Conservation (phyloP, 345 rosid species). For the Euphorbia tirucalli region DNA sequence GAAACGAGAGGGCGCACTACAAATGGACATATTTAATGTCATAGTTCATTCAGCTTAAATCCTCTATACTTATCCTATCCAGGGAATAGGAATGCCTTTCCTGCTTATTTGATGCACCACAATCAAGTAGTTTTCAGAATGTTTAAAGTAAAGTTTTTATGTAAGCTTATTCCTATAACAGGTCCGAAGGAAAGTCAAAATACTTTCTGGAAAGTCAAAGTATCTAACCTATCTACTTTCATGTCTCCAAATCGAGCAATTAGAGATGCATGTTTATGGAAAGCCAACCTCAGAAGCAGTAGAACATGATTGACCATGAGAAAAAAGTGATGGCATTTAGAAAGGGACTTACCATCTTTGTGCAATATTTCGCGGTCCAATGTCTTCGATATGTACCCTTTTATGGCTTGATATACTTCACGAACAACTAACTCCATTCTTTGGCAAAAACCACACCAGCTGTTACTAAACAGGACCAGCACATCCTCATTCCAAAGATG, state of each 20-base stretch:
- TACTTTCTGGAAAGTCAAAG: neutral
- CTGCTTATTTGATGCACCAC: neutral
- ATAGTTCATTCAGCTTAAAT: neutral
- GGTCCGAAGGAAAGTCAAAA: neutral
- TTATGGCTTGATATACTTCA: slow-evolving; percentile 69
- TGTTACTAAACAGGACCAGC: slow-evolving; percentile 77
- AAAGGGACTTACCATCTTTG: slow-evolving; percentile 43
- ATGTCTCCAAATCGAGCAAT: neutral
- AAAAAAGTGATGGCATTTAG: slow-evolving; percentile 9
- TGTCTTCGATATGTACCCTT: slow-evolving; percentile 46
- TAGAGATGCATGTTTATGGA: slow-evolving; percentile 9
- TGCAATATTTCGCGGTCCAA: slow-evolving; percentile 30
- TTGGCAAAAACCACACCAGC: slow-evolving; percentile 95
- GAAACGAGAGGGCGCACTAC: neutral
- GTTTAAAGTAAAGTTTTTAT: no score
- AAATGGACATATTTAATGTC: neutral
- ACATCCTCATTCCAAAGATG: slow-evolving; percentile 64
- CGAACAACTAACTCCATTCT: slow-evolving; percentile 88
- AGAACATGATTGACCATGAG: neutral
- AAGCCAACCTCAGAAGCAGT: slow-evolving; percentile 10
- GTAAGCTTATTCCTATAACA: neutral
- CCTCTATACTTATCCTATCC: neutral
- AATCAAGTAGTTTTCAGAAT: neutral
- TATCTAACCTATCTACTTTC: neutral
- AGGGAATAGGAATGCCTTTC: neutral